Evolutionary conservation across 2,329 filamentous ascomycete species (phyloP).

Genomic region (Dendryphion nanum): DNA sequence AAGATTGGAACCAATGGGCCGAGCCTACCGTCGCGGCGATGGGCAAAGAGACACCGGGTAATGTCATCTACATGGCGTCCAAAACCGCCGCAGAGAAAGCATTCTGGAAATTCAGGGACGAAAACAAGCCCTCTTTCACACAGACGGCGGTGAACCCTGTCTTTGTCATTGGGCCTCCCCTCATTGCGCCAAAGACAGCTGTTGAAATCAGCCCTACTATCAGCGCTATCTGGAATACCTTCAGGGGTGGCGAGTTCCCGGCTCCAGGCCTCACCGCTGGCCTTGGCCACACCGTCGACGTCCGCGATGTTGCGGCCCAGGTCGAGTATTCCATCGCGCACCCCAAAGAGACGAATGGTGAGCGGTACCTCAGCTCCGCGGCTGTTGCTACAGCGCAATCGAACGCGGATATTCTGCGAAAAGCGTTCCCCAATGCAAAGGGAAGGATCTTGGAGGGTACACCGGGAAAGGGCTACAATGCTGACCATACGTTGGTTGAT

Average conservation of each 20-base stretch:
- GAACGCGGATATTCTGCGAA: constrained; percentile 43
- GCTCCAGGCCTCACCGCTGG: constrained; percentile 16
- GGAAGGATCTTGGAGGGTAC: constrained; percentile 38
- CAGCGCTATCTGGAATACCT: constrained; percentile 32
- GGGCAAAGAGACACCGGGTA: constrained; percentile 22
- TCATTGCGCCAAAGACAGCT: constrained; percentile 27
- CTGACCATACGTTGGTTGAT: constrained; percentile 16
- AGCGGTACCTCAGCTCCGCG: constrained; percentile 42
- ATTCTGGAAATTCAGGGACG: constrained; percentile 35
- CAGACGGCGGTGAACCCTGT: constrained; percentile 43
- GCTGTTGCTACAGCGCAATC: constrained; percentile 38
- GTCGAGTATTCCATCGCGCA: constrained; percentile 41
- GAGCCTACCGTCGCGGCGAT: constrained; percentile 22
- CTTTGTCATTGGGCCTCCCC: constrained; percentile 44
- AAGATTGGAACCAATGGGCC: constrained; percentile 23
- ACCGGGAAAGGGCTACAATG: constrained; percentile 42
- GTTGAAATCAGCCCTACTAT: constrained; percentile 36
- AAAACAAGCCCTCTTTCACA: constrained; percentile 39
- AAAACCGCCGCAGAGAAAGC: constrained; percentile 26
- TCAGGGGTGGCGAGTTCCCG: constrained; percentile 30
- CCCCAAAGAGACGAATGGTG: constrained; percentile 35
- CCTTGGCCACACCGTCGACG: constrained; percentile 40
- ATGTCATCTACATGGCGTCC: constrained; percentile 24
- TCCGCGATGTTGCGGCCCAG: constrained; percentile 46
- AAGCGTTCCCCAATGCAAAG: constrained; percentile 35